Evolutionary conservation across 106 monocot genomes (phyloP).

Genomic region (Acanthochlamys bracteata): DNA sequence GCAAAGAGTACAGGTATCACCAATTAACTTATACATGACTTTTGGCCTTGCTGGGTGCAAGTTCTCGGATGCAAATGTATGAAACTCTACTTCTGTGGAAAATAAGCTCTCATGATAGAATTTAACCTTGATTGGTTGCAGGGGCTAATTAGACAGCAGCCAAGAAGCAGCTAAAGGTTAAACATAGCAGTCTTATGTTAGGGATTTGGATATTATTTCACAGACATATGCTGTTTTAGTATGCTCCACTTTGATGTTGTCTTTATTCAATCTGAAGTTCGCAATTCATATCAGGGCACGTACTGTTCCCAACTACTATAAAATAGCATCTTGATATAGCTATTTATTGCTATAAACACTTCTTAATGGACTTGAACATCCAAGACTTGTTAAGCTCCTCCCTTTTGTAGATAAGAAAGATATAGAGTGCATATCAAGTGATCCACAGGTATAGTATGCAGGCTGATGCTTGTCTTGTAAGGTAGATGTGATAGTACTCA

Average conservation of each 20-base stretch:
- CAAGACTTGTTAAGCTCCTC: neutral
- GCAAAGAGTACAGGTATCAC: neutral
- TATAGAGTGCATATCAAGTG: conserved; percentile 29
- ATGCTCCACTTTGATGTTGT: neutral
- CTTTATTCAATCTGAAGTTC: neutral
- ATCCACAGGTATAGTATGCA: conserved; percentile 16
- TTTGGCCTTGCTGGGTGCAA: no score
- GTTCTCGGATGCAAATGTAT: neutral
- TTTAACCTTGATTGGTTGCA: neutral
- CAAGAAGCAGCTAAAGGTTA: neutral
- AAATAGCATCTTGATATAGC: neutral
- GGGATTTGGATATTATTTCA: neutral
- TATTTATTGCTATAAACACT: neutral
- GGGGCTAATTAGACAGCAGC: neutral
- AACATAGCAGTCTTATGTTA: neutral
- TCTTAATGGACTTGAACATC: neutral
- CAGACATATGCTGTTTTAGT: neutral
- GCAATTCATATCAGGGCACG: no score
- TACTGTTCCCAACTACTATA: no score
- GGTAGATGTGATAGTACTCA: neutral
- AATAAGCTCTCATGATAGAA: neutral
- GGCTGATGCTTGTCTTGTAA: neutral
- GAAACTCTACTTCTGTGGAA: neutral
- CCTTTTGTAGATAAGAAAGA: conserved; percentile 23
- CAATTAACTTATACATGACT: neutral